Conservation (phyloP, 164 flowering plant species). For the Kingdonia uniflora region DNA sequence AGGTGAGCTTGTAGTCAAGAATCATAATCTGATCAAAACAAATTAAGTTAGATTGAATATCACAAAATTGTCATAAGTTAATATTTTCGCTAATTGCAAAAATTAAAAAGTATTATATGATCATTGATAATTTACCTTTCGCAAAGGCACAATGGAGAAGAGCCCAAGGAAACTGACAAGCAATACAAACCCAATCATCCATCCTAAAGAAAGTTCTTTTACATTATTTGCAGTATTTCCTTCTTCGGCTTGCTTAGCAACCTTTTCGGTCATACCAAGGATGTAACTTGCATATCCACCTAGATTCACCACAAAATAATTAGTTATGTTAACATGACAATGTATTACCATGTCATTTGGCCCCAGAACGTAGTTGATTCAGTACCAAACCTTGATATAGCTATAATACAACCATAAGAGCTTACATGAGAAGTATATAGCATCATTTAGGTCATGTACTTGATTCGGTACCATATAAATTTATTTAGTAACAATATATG, state of each 20-base stretch:
- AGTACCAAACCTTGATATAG: too few species aligned
- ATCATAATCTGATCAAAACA: constrained; percentile 41
- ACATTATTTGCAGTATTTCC: constrained; percentile 11
- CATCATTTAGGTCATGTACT: too few species aligned
- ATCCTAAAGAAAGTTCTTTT: constrained; percentile 31
- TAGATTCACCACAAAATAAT: constrained; percentile 7
- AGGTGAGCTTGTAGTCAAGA: constrained; percentile 47
- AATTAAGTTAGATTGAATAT: neutral
- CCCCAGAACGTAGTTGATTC: too few species aligned
- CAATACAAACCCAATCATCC: constrained; percentile 52
- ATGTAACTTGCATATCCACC: constrained; percentile 56
- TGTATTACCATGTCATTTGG: too few species aligned
- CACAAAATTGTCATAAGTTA: neutral
- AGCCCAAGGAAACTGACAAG: constrained; percentile 55
- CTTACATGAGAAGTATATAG: too few species aligned
- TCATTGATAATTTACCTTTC: constrained; percentile 29
- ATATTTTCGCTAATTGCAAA: neutral
- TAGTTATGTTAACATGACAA: too few species aligned
- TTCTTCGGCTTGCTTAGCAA: constrained; percentile 23
- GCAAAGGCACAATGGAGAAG: constrained; percentile 42
- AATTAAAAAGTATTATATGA: neutral
- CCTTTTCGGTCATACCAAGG: constrained; percentile 34
- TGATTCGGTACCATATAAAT: too few species aligned
- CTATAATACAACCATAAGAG: too few species aligned
- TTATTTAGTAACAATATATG: too few species aligned